Evolutionary conservation across 2,329 filamentous ascomycete species (phyloP).

Genomic region (Phyllosticta citrichinensis): DNA sequence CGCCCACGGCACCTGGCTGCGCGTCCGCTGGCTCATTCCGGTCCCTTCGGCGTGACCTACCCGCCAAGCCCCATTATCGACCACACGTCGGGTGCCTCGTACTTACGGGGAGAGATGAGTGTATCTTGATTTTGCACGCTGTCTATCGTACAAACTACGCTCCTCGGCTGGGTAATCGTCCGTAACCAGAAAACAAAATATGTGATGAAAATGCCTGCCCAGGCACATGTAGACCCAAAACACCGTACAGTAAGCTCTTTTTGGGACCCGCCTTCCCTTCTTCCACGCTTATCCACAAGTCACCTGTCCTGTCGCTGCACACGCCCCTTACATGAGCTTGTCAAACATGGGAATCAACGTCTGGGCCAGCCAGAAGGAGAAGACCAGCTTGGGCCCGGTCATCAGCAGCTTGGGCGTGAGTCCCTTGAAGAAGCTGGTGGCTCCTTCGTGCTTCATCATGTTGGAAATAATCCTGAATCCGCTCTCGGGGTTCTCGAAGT

Average conservation of each 20-base stretch:
- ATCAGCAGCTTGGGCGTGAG: conserved; percentile 94
- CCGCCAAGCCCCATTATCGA: neutral
- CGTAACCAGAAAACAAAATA: neutral
- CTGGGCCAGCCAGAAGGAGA: conserved; percentile 99
- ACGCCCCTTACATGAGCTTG: conserved; percentile 42
- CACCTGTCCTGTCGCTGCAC: neutral
- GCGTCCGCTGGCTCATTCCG: neutral
- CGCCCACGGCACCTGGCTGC: neutral
- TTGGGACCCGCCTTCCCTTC: neutral
- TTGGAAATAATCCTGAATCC: conserved; percentile 85
- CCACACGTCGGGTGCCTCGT: neutral
- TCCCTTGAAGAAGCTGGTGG: conserved; percentile 91
- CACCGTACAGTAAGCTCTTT: conserved; percentile 8
- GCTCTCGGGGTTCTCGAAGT: conserved; percentile 95
- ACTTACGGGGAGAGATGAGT: neutral
- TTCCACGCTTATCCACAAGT: neutral
- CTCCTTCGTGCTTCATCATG: conserved; percentile 87
- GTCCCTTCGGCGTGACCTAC: neutral
- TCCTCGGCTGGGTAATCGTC: neutral
- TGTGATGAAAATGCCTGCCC: neutral
- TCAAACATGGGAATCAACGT: conserved; percentile 92
- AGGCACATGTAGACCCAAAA: conserved; percentile 9
- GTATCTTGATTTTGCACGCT: neutral
- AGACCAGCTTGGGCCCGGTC: conserved; percentile 97
- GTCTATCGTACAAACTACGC: neutral